phyloP scores from a whole-genome alignment of 805 yeast genomes.

The Scheffersomyces ergatensis region DNA sequence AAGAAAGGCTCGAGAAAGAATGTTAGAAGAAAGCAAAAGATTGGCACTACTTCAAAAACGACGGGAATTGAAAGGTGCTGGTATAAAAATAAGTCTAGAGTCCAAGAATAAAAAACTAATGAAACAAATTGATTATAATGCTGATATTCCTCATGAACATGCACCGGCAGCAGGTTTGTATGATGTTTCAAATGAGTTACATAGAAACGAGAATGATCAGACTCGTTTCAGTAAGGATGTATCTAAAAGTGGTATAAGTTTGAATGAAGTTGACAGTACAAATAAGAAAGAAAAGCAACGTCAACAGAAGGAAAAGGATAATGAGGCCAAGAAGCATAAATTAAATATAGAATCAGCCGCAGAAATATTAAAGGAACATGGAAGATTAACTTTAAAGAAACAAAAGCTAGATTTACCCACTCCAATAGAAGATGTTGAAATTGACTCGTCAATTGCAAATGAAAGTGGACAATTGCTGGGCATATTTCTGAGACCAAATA shows the following conservation, averaged over 20 bases:
- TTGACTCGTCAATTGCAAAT: slow-evolving; percentile 12
- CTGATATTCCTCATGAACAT: slow-evolving; percentile 78
- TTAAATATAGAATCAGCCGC: slow-evolving; percentile 23
- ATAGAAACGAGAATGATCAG: slow-evolving; percentile 34
- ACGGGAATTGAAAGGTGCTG: slow-evolving; percentile 79
- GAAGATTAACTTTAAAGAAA: slow-evolving; percentile 19
- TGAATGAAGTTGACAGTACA: slow-evolving; percentile 29
- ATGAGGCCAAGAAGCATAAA: slow-evolving; percentile 14
- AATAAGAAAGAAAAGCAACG: slow-evolving; percentile 25
- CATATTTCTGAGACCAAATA: slow-evolving; percentile 7
- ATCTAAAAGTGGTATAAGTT: slow-evolving; percentile 41
- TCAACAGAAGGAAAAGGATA: slow-evolving; percentile 12
- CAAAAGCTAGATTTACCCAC: slow-evolving; percentile 26
- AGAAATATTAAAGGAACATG: slow-evolving; percentile 14
- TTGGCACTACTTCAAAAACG: slow-evolving; percentile 76
- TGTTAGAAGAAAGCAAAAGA: slow-evolving; percentile 74
- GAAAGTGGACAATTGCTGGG: slow-evolving; percentile 9
- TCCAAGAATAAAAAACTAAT: slow-evolving; percentile 51
- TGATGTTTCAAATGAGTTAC: slow-evolving; percentile 62
- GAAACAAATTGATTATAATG: slow-evolving; percentile 75
- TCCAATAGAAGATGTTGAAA: slow-evolving; percentile 12
- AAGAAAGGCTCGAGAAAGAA: slow-evolving; percentile 79
- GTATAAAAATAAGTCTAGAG: slow-evolving; percentile 53
- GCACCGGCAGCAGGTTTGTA: slow-evolving; percentile 65
- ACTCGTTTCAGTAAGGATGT: slow-evolving; percentile 44